Percentiles rank a stretch among this genome's conserved stretches.
phyloP scores from a whole-genome alignment of 2,329 filamentous ascomycete species.

The Falciphora oryzae region DNA sequence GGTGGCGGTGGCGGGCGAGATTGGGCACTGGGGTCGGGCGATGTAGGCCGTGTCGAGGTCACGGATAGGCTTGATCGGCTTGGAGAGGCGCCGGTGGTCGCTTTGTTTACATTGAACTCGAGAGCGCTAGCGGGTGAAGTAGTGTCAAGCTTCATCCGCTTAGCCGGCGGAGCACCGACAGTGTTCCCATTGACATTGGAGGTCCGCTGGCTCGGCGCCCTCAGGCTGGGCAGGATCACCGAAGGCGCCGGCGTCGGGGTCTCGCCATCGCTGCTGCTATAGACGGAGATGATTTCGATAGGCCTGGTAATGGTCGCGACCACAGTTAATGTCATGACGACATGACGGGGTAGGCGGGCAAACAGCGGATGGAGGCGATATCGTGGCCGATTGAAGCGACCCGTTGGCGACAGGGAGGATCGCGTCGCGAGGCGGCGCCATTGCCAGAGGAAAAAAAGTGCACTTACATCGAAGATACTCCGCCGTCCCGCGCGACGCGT shows the following conservation, averaged over 20 bases:
- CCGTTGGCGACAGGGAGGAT: not conserved
- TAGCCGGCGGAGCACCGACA: not conserved
- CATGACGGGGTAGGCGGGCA: not conserved
- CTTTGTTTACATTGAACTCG: not conserved
- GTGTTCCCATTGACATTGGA: not conserved
- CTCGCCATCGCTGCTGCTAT: not conserved
- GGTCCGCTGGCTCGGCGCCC: too few relatives aligned
- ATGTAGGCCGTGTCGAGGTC: too few relatives aligned
- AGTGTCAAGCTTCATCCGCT: not conserved
- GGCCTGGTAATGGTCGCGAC: not conserved
- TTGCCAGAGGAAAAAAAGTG: not conserved
- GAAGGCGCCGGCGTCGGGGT: not conserved
- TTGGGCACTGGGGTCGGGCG: too few relatives aligned
- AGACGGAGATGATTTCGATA: not conserved
- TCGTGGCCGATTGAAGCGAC: not conserved
- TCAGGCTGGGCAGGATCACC: too few relatives aligned
- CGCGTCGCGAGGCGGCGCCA: not conserved
- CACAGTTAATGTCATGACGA: constrained; percentile 4
- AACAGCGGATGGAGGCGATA: not conserved
- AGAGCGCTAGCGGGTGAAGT: not conserved
- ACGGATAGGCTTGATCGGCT: too few relatives aligned
- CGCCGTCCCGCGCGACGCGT: not conserved
- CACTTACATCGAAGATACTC: not conserved
- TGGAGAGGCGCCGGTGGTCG: not conserved
- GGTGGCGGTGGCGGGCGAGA: too few relatives aligned